Percentiles rank a stretch among this genome's conserved stretches.
Evolutionary conservation across 306 rosid genomes (phyloP).

Genomic region (Oxytropis ochrocephala): DNA sequence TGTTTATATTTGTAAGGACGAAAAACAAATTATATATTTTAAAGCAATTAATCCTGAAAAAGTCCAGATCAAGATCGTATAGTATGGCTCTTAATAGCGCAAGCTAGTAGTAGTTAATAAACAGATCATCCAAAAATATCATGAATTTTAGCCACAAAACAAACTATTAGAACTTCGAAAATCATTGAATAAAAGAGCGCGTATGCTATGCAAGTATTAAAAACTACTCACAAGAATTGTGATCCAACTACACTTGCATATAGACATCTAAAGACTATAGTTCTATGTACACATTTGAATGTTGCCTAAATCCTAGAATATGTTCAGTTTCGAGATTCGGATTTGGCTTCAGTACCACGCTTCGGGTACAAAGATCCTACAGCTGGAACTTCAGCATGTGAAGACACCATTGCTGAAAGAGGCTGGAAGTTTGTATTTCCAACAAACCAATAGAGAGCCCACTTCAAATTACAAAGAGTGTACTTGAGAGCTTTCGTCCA

Average conservation of each 20-base stretch:
- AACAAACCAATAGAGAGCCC: conserved; percentile 98
- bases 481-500: conserved; percentile 98
- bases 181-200: not conserved
- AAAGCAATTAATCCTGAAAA: no score
- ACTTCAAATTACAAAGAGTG: conserved; percentile 92
- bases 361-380: conserved; percentile 45
- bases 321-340: conserved; percentile 39
- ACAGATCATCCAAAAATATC: not conserved
- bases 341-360: conserved; percentile 43
- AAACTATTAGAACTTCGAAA: not conserved
- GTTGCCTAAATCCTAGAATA: not conserved
- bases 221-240: not conserved
- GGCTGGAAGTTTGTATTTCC: conserved; percentile 93
- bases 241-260: not conserved
- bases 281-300: conserved; percentile 28
- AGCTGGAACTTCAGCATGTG: conserved; percentile 66
- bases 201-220: not conserved
- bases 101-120: not conserved
- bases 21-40: no score
- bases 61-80: no score
- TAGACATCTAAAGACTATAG: not conserved
- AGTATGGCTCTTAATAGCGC: no score
- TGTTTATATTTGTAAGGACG: no score
- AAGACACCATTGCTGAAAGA: conserved; percentile 57
- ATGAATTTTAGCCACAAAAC: not conserved